Base-by-base conservation (phyloP, 2,329 filamentous ascomycete species). In the Didymella arachidicola region DNA sequence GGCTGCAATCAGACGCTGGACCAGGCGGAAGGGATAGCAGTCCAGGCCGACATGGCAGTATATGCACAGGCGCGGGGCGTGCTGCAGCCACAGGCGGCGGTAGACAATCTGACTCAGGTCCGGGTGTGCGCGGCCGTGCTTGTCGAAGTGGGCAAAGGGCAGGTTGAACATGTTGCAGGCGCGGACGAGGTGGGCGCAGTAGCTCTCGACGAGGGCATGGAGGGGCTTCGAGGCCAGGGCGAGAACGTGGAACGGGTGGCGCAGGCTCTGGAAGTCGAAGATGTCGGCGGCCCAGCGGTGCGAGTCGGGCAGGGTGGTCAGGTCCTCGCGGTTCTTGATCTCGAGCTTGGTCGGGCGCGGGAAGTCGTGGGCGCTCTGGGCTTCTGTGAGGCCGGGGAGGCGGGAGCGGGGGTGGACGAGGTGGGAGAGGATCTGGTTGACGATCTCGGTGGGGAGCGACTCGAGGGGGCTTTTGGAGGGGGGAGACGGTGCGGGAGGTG, bases 141-240 rank as follows among this genome's bases (percentile, higher is more conserved):
- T 56, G 43, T 72, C 70, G 38, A 65, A 51, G 2, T 64, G 65
- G 4, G 62, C 53, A 53, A 72, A 72, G 0, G 71, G 70, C 27
- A 74, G 68, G 22, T 73, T 72, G 64, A 74, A 74, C 50, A 60
- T 60, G 53, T 73, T 73, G 64, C 65, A 64, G 19, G 60, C 27
- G 11, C 66, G 65, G 1, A 73, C 71, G 8, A 72, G 48, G 53
- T 73, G 68, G 3, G 54, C 59, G 53, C 68, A 71, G 56, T 68
- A 74, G 57, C 58, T 59, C 48, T 74, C 69, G 18, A 75, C 67
- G 0, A 67, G 49, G 18, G 48, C 49, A 29, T 65, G 46, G 34
- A 68, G 69, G 29, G 57, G 57, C 25, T 46, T 62, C 16, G 72
- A 74, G 2, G 71, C 68, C 16, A 67, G 59, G 7, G 70, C 64